Evolutionary conservation across 208 protist species (phyloP).

Genomic region (Leishmania aethiopica): DNA sequence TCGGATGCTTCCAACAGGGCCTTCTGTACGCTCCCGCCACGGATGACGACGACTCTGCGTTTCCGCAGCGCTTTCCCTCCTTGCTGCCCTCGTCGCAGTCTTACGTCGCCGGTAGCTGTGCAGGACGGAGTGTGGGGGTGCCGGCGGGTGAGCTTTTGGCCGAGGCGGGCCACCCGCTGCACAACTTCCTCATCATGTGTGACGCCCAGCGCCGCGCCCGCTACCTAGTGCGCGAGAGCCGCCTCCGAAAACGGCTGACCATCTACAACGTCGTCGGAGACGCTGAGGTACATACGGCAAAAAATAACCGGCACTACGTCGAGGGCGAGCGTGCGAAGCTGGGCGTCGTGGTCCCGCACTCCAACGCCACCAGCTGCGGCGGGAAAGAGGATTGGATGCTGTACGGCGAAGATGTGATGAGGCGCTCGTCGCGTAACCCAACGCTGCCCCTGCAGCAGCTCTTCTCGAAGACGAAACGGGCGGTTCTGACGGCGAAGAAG

Average conservation of each 20-base stretch:
- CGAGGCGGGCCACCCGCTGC: constrained; percentile 64
- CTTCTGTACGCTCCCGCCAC: constrained; percentile 16
- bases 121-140: neutral
- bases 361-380: constrained; percentile 3
- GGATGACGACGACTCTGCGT: neutral
- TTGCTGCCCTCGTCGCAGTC: neutral
- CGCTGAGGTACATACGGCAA: constrained; percentile 44
- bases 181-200: constrained; percentile 61
- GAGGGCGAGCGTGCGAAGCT: constrained; percentile 43
- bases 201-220: constrained; percentile 48
- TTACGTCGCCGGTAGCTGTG: neutral
- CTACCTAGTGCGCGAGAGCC: constrained; percentile 57
- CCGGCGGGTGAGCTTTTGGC: constrained; percentile 51
- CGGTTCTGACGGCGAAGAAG: neutral
- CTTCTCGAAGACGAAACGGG: constrained; percentile 18
- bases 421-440: constrained; percentile 9
- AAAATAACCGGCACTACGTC: constrained; percentile 40
- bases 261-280: constrained; percentile 53
- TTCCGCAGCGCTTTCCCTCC: neutral
- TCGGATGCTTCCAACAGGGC: constrained; percentile 29
- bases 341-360: constrained; percentile 43
- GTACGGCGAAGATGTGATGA: constrained; percentile 33
- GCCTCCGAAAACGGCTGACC: constrained; percentile 49
- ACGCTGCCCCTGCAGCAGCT: constrained; percentile 8
- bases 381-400: constrained; percentile 44